Base-by-base conservation (phyloP, 1,284 basidiomycete genomes). In the Hypsizygus ulmarius region DNA sequence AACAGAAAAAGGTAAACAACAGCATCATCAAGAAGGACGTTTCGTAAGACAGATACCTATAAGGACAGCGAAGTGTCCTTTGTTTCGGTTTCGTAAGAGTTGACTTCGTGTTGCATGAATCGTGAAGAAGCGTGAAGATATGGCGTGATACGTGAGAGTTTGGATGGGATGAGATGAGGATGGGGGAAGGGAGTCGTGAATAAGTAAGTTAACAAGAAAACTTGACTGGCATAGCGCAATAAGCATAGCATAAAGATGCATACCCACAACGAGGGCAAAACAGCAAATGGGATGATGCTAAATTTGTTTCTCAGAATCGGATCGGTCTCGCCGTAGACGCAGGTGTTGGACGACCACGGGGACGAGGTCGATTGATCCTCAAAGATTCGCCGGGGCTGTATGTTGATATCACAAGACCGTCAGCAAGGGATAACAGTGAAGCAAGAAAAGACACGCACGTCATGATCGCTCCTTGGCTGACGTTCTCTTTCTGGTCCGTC, bases 341-440 rank as follows among this genome's bases (percentile, higher is more conserved):
- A 48, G 77, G 75, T 5, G 75, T 77, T 3, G 75, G 71, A 33
- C 81, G 71, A 47, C 78, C 78, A 42, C 77, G 75, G 28, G 81
- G 81, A 49, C 81, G 77, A 19, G 87, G 86, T 30, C 85, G 80
- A 60, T 73, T 84, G 55, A 89, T 66, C 56, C 85, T 72, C 29
- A 88, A 70, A 18, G 74, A 75, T 52, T 84, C 80, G 32, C 74
- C 71, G 45, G 82, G 75, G 33, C 85, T 88, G 55, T 5, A 21
- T 25, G 34, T 39, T 39, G 6, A n/a, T n/a, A n/a, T n/a, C 43
- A 36, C 34, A 14, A 45, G 42, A 18, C 15, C 21, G n/a, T 39
- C 11, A 43, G 44, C 28, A 19, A 30, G 27, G 6, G 44, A 34
- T 19, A 38, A 36, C 6, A 28, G 5, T 14, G 45, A 7, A 32